Base-by-base conservation (phyloP, 179 eudicot species). In the Silene noctiflora region DNA sequence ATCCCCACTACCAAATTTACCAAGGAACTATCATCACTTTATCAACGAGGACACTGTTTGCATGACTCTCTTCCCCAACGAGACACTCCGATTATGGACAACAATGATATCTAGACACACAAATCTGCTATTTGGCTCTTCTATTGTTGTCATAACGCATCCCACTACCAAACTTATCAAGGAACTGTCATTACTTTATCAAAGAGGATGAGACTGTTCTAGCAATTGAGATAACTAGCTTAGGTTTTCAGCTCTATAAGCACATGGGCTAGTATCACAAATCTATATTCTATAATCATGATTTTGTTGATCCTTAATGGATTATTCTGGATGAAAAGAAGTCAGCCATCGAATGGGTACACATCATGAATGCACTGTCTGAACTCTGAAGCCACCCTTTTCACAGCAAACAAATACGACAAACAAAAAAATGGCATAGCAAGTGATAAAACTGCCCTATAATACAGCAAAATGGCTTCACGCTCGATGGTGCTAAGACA, bases 211-310 rank as follows among this genome's bases (percentile, higher is more conserved):
- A 65, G 27, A 9, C 25, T 62, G 63, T 69, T 71, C 44, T 55
- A 11, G 9, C 17, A 42, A 9, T 42, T 42, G 2, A 42, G 81
- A 75, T 70, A 74, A 77, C 81, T 56, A 78, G 67, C 75, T 75
- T 51, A 19, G 56, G 58, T 63, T 73, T 61, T 74, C 76, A 51
- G 59, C 35, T 62, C n/a, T 46, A 16, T 74, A 19, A 21, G 11
- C 60, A 77, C 72, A 81, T 20, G 31, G 71, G 67, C 61, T 59
- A 72, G 73, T 55, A n/a, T 21, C 56, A 24, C 61, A 68, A 62
- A 5, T 59, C n/a, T 46, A 33, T 60, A 73, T 17, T 58, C 71
- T n/a, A 21, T 64, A 74, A 78, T 74, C 81, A 69, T 64, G 39
- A 61, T 44, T 48, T 31, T 22, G 48, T 60, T 73, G 81, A 76